phyloP scores from a whole-genome alignment of 1,284 basidiomycete species.

The Marasmius tenuissimus region DNA sequence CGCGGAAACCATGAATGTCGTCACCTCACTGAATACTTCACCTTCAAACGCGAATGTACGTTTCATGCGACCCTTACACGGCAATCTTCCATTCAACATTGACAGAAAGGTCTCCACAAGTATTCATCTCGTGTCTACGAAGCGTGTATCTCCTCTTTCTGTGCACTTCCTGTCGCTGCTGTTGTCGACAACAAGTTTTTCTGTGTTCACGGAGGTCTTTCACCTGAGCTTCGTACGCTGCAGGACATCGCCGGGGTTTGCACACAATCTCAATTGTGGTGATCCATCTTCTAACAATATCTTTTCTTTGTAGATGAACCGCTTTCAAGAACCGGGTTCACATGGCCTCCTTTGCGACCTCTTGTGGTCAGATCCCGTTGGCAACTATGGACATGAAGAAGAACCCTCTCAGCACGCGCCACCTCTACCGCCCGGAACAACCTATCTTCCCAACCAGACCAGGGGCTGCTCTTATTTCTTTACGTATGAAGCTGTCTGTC shows the following conservation, averaged over 20 bases:
- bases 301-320: conserved; percentile 62
- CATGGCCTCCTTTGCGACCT: conserved; percentile 93
- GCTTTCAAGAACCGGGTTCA: conserved; percentile 94
- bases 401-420: conserved; percentile 35
- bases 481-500: conserved; percentile 94
- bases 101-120: conserved; percentile 79
- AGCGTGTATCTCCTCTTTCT: conserved; percentile 90
- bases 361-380: conserved; percentile 92
- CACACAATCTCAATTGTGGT: conserved; percentile 16
- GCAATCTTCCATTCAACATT: not conserved
- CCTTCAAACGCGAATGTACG: conserved; percentile 93
- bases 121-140: conserved; percentile 88
- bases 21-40: conserved; percentile 96
- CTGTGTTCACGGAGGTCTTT: conserved; percentile 96
- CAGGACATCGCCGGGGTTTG: conserved; percentile 78
- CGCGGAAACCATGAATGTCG: conserved; percentile 98
- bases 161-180: conserved; percentile 87
- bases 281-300: conserved; percentile 6
- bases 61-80: conserved; percentile 4
- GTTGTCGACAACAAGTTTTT: conserved; percentile 97
- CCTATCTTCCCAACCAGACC: conserved; percentile 86
- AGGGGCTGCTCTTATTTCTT: conserved; percentile 95
- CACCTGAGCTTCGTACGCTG: conserved; percentile 83
- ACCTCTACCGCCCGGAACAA: conserved; percentile 40
- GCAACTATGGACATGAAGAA: conserved; percentile 70